phyloP scores from a whole-genome alignment of 1,284 basidiomycete species.

The Farysia itapuensis region DNA sequence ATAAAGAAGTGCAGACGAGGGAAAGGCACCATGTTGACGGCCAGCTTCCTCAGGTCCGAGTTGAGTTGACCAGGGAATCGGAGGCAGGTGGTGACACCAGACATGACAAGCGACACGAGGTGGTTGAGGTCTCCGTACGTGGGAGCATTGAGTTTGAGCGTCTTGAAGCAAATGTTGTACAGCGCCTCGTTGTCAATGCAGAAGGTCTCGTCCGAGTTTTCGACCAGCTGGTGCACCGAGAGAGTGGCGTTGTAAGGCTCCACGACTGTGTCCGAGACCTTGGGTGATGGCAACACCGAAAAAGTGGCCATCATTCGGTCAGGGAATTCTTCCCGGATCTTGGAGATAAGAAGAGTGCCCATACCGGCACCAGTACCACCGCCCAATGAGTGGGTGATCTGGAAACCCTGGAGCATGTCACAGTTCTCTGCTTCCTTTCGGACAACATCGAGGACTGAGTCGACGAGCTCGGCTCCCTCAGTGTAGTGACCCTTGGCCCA shows the following conservation, averaged over 20 bases:
- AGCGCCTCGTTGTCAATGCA: slow-evolving; percentile 93
- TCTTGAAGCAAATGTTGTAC: slow-evolving; percentile 79
- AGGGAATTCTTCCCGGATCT: slow-evolving; percentile 61
- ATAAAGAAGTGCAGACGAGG: slow-evolving; percentile 61
- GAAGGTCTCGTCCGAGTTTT: slow-evolving; percentile 82
- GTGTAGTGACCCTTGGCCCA: slow-evolving; percentile 73
- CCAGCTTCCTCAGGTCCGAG: slow-evolving; percentile 88
- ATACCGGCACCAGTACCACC: slow-evolving; percentile 68
- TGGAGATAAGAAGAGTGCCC: slow-evolving; percentile 57
- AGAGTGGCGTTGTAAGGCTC: slow-evolving; percentile 92
- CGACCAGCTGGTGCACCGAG: slow-evolving; percentile 86
- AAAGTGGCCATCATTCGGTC: slow-evolving; percentile 89
- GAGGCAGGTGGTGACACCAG: slow-evolving; percentile 82
- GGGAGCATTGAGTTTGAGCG: slow-evolving; percentile 70
- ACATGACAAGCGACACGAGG: slow-evolving; percentile 82
- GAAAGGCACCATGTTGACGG: slow-evolving; percentile 73
- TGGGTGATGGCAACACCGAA: slow-evolving; percentile 86
- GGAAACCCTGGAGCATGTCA: slow-evolving; percentile 90
- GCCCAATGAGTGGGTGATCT: slow-evolving; percentile 87
- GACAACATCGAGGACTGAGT: slow-evolving; percentile 69
- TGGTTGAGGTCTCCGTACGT: slow-evolving; percentile 60
- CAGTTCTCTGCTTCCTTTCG: slow-evolving; percentile 68
- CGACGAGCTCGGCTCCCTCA: slow-evolving; percentile 78
- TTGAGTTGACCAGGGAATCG: slow-evolving; percentile 94
- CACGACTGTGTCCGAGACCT: slow-evolving; percentile 92